Evolutionary conservation across 495 filamentous ascomycete genomes (phyloP).

Genomic region (Beverwykella pulmonaria): DNA sequence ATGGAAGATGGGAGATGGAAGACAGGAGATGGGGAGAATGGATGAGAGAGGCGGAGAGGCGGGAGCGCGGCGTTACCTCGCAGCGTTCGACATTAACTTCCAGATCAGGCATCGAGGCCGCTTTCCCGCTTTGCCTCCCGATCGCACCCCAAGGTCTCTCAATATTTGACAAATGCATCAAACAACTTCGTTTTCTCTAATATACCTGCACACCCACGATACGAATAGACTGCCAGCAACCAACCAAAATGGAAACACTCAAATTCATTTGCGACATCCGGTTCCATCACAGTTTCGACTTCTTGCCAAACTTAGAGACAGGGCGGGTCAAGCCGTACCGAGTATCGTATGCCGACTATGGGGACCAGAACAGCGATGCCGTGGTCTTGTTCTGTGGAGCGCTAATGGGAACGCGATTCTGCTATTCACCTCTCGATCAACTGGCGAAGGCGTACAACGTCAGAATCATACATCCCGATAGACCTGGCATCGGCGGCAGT

Average conservation of each 20-base stretch:
- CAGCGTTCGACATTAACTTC: no score
- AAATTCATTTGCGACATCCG: conserved; percentile 30
- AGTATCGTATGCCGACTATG: conserved; percentile 35
- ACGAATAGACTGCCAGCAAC: not conserved
- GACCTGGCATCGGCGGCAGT: conserved; percentile 36
- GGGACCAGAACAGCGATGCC: conserved; percentile 29
- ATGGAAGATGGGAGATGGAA: no score
- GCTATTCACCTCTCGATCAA: conserved; percentile 23
- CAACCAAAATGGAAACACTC: conserved; percentile 12
- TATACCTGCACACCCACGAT: not conserved
- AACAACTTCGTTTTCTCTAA: no score
- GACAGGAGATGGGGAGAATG: no score
- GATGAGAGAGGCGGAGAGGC: no score
- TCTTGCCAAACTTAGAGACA: conserved; percentile 24
- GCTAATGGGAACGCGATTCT: conserved; percentile 25
- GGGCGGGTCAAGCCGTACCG: conserved; percentile 22
- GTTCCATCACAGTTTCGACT: conserved; percentile 25
- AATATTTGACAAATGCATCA: no score
- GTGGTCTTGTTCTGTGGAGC: conserved; percentile 35
- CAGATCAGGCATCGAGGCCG: no score
- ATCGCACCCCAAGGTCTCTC: no score
- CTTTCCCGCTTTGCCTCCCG: no score
- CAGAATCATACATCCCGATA: conserved; percentile 32
- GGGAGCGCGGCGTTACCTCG: no score
- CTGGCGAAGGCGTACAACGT: conserved; percentile 29